A percentile compares a stretch with the other conserved stretches of the same genome.
Conservation (phyloP, 805 yeast genomes). For the Debaryomyces hansenii region DNA sequence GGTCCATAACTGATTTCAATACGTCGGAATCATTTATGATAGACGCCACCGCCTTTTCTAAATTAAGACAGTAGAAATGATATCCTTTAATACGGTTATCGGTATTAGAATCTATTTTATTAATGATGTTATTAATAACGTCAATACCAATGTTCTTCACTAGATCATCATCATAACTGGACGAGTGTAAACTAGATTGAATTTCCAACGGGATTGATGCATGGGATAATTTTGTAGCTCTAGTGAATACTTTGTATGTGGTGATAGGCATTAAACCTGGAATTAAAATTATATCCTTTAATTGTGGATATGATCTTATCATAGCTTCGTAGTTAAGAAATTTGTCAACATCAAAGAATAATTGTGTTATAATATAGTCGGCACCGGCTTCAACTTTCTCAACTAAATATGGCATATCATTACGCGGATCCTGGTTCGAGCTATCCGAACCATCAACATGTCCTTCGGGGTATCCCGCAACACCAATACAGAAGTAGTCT, state of each 20-base stretch:
- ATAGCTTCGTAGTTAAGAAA: conserved; percentile 63
- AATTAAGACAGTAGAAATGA: conserved; percentile 89
- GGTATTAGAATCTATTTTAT: conserved; percentile 53
- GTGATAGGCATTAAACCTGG: conserved; percentile 94
- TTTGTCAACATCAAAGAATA: conserved; percentile 84
- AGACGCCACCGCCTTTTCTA: conserved; percentile 89
- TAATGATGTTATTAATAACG: conserved; percentile 61
- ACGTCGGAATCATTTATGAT: conserved; percentile 65
- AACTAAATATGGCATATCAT: conserved; percentile 75
- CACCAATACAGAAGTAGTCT: conserved; percentile 89
- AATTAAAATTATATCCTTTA: conserved; percentile 56
- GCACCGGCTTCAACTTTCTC: conserved; percentile 95
- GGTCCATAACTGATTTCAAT: conserved; percentile 45
- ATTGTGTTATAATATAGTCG: conserved; percentile 86
- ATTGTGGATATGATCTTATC: conserved; percentile 42
- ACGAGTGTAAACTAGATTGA: conserved; percentile 53
- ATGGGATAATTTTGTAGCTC: conserved; percentile 88
- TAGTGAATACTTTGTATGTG: conserved; percentile 74
- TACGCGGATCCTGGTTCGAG: conserved; percentile 59
- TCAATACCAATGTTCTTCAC: conserved; percentile 85
- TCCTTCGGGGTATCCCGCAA: conserved; percentile 98
- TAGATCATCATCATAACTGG: conserved; percentile 65
- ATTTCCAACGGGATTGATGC: conserved; percentile 72
- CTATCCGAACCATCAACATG: conserved; percentile 84
- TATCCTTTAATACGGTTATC: conserved; percentile 68